phyloP scores from a whole-genome alignment of 768 basidiomycete species.

The Mycena alexandri region DNA sequence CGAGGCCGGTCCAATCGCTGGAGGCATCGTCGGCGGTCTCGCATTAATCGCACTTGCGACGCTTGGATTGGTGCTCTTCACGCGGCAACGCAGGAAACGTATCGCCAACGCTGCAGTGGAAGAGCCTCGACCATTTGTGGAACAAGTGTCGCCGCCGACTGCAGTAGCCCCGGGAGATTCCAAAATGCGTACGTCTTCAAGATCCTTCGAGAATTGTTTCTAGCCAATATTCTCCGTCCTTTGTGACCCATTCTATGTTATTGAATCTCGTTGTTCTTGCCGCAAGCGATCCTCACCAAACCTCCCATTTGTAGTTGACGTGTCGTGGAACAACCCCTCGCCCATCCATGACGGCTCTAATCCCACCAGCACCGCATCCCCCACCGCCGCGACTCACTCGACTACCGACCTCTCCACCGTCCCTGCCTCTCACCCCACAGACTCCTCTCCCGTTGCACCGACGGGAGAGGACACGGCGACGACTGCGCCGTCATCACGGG shows the following conservation, averaged over 20 bases:
- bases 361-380: not conserved
- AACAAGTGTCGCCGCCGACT: not conserved
- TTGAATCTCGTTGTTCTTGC: not conserved
- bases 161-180: not conserved
- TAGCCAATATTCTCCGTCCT: no score
- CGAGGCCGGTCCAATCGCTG: constrained; percentile 14
- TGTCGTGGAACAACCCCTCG: constrained; percentile 2
- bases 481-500: not conserved
- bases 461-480: not conserved
- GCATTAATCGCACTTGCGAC: not conserved
- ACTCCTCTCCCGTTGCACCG: not conserved
- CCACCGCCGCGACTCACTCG: not conserved
- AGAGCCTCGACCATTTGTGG: not conserved
- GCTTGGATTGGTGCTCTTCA: not conserved
- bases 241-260: no score
- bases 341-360: not conserved
- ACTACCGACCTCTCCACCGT: not conserved
- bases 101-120: not conserved
- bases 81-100: not conserved
- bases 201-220: no score
- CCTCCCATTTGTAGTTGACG: not conserved
- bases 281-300: not conserved
- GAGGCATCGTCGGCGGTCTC: constrained; percentile 19
- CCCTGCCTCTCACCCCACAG: not conserved
- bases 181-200: not conserved